phyloP scores from a whole-genome alignment of 1,139 yeast genomes.

The Yamadazyma taylorii region DNA sequence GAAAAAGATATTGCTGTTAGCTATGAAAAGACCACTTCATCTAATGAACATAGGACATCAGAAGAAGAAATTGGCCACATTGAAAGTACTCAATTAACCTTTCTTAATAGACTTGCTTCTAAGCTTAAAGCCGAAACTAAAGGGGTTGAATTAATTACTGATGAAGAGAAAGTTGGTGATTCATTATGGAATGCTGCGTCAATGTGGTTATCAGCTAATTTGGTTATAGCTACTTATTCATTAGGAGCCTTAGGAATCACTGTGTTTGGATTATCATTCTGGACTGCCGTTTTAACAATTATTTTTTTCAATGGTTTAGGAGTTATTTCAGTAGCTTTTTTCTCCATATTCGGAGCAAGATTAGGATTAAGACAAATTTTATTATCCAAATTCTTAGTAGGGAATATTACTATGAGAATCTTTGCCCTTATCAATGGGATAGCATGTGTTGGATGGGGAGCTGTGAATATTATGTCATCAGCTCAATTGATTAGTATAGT shows the following conservation, averaged over 20 bases:
- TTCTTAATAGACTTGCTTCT: conserved; percentile 26
- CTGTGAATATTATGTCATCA: conserved; percentile 84
- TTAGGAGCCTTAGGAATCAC: conserved; percentile 77
- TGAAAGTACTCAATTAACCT: conserved; percentile 4
- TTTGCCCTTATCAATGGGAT: conserved; percentile 74
- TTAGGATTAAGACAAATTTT: conserved; percentile 89
- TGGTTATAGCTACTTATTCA: conserved; percentile 81
- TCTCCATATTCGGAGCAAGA: conserved; percentile 78
- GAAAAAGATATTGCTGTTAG: conserved; percentile 8
- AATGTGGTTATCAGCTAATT: conserved; percentile 90
- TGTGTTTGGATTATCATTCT: conserved; percentile 53
- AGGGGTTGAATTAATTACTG: conserved; percentile 68
- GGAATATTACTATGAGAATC: conserved; percentile 70
- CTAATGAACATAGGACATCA: conserved; percentile 2
- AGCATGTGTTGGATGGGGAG: conserved; percentile 95
- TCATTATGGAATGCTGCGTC: conserved; percentile 70
- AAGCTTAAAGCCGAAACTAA: conserved; percentile 56
- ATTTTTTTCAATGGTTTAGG: conserved; percentile 76
- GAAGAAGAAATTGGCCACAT: conserved; percentile 6
- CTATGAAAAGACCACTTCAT: conserved; percentile 2
- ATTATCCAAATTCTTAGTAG: conserved; percentile 72
- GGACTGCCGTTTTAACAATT: conserved; percentile 60
- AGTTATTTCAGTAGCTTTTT: conserved; percentile 73
- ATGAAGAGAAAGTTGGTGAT: conserved; percentile 59
- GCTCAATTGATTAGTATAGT: conserved; percentile 81